A percentile compares a stretch with the other conserved stretches of the same genome.
Conservation (phyloP, 1,284 basidiomycete genomes). For the Papiliotrema nemorosa region DNA sequence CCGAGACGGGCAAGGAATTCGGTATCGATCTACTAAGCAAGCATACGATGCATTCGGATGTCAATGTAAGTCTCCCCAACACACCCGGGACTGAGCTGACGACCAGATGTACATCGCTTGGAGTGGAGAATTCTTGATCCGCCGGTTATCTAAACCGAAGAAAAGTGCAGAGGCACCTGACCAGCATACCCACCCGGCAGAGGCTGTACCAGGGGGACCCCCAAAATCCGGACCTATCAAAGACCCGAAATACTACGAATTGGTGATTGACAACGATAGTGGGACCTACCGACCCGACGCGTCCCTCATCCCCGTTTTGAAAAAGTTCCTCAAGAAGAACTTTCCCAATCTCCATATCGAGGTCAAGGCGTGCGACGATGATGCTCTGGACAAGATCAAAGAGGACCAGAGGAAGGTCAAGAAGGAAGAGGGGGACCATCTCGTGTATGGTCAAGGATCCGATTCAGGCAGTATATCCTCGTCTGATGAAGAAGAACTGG, state of each 20-base stretch:
- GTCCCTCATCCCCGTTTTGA: constrained; percentile 49
- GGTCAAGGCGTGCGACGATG: constrained; percentile 60
- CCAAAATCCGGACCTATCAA: constrained; percentile 24
- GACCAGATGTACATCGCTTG: constrained; percentile 40
- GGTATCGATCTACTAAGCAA: constrained; percentile 55
- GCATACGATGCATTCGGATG: constrained; percentile 57
- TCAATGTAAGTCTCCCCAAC: constrained; percentile 42
- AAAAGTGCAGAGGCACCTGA: constrained; percentile 26
- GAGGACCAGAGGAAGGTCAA: constrained; percentile 33
- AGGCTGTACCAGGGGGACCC: constrained; percentile 27
- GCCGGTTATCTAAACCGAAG: constrained; percentile 29
- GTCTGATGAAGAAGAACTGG: constrained; percentile 30
- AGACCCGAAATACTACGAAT: constrained; percentile 50
- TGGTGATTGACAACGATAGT: constrained; percentile 56
- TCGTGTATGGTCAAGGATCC: constrained; percentile 31
- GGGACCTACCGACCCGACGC: constrained; percentile 55
- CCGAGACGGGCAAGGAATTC: constrained; percentile 56
- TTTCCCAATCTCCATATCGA: constrained; percentile 62
- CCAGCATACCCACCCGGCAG: constrained; percentile 40
- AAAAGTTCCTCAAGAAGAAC: constrained; percentile 57
- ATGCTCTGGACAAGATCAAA: constrained; percentile 48
- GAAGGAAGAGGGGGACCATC: constrained; percentile 28
- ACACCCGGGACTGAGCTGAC: neutral
- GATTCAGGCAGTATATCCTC: constrained; percentile 26
- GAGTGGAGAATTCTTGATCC: constrained; percentile 44